These are phyloP conservation scores for Oidiodendron maius DNA, from an alignment of 495 filamentous ascomycete species.

Conservation along the genomic window DNA sequence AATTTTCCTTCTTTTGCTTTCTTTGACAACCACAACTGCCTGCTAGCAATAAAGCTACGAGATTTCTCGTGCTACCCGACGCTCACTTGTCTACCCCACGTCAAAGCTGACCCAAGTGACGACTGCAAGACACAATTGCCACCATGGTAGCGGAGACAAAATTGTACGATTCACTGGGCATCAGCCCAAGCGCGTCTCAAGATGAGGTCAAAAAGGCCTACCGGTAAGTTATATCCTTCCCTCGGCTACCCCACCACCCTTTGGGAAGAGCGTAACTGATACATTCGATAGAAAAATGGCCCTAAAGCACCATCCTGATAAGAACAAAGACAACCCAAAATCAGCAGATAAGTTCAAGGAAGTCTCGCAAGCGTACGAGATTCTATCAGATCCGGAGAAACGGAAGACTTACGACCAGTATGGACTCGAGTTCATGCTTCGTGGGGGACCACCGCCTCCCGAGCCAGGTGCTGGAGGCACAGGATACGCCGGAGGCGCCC, in stretches of 20 bases:
- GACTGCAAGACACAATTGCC: constrained; percentile 5
- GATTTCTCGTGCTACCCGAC: too few relatives aligned
- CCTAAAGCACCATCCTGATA: constrained; percentile 92
- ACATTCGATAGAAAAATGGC: constrained; percentile 62
- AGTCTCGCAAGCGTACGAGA: constrained; percentile 93
- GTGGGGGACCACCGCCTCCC: constrained; percentile 70
- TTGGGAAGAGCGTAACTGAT: constrained; percentile 11
- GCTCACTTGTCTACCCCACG: too few relatives aligned
- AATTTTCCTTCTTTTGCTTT: too few relatives aligned
- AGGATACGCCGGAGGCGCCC: constrained; percentile 38
- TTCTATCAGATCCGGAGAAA: constrained; percentile 95
- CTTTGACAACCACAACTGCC: too few relatives aligned
- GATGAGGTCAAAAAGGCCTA: constrained; percentile 99
- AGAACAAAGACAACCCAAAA: constrained; percentile 86
- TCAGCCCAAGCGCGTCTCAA: constrained; percentile 73
- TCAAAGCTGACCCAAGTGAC: too few relatives aligned
- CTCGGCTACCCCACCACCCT: constrained; percentile 7
- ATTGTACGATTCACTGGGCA: constrained; percentile 70
- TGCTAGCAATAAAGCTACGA: too few relatives aligned
- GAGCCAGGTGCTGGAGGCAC: constrained; percentile 45
- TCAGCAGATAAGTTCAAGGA: constrained; percentile 93
- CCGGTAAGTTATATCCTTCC: constrained; percentile 46
- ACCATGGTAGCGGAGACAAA: constrained; percentile 85
- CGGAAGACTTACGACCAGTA: constrained; percentile 93
- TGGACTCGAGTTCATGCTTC: constrained; percentile 86